Evolutionary conservation across 257 asterid species (phyloP).

Genomic region (Nicotiana knightiana): DNA sequence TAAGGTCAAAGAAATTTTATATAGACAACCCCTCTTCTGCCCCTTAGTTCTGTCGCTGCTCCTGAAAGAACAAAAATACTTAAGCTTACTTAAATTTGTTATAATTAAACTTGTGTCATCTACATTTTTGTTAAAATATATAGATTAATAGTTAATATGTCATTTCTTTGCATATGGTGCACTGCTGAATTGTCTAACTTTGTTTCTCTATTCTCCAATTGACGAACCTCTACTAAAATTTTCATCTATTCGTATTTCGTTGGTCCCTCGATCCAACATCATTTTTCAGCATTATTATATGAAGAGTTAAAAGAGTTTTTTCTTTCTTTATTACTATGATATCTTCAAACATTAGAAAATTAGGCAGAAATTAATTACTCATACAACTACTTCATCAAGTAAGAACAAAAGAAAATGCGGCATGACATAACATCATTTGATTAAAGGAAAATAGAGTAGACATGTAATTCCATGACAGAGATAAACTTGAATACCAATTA

Average conservation of each 20-base stretch:
- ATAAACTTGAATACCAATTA: neutral
- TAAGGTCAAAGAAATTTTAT: too few relatives aligned
- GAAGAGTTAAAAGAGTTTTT: neutral
- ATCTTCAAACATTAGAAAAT: too few relatives aligned
- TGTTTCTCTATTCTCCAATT: neutral
- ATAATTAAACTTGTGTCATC: neutral
- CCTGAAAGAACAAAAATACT: neutral
- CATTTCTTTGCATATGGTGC: neutral
- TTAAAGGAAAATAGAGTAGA: neutral
- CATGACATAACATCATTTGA: neutral
- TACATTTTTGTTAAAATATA: neutral
- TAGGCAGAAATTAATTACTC: neutral
- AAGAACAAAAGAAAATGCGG: neutral
- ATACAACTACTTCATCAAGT: neutral
- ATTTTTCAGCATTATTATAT: neutral
- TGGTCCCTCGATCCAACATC: neutral
- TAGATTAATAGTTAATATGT: too few relatives aligned
- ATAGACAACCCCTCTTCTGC: too few relatives aligned
- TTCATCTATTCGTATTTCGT: neutral
- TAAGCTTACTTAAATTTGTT: neutral
- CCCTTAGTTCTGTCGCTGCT: too few relatives aligned
- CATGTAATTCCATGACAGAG: neutral
- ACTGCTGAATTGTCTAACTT: neutral
- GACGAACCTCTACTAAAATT: neutral
- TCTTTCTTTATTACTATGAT: too few relatives aligned